Conservation (phyloP, 1,139 yeast species). For the Pichia sp. region DNA sequence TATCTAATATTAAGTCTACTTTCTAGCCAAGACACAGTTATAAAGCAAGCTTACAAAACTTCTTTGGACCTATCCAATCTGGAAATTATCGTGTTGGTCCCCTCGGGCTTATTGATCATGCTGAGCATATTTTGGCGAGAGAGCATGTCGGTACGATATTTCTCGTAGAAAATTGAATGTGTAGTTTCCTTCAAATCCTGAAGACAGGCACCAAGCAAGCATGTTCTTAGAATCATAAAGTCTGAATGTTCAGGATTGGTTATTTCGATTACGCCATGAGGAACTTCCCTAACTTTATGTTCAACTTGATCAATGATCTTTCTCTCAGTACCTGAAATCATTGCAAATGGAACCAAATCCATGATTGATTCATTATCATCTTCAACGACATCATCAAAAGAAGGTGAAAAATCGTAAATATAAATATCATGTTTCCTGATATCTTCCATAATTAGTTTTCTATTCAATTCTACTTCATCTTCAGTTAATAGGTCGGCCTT, state of each 20-base stretch:
- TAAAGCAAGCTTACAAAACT: constrained; percentile 1
- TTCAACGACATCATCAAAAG: constrained; percentile 39
- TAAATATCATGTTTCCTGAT: constrained; percentile 62
- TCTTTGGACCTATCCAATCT: constrained; percentile 2
- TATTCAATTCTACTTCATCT: constrained; percentile 69
- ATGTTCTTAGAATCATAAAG: constrained; percentile 82
- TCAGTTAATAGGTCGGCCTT: constrained; percentile 84
- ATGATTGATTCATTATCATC: constrained; percentile 17
- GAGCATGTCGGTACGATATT: constrained; percentile 56
- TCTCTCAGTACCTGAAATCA: constrained; percentile 78
- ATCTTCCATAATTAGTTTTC: constrained; percentile 64
- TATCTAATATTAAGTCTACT: no score
- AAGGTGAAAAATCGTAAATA: constrained; percentile 61
- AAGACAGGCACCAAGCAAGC: constrained; percentile 85
- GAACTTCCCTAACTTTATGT: constrained; percentile 53
- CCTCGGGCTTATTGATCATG: constrained; percentile 1
- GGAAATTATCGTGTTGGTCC: background rate
- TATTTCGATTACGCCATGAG: constrained; percentile 85
- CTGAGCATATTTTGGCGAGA: constrained; percentile 13
- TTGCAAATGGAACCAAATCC: constrained; percentile 76
- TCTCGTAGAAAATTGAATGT: constrained; percentile 77
- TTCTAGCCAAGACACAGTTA: constrained; percentile 1
- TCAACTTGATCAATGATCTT: constrained; percentile 60
- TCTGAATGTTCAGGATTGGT: constrained; percentile 93
- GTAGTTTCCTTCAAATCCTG: constrained; percentile 95